Percentiles rank a stretch among this genome's conserved stretches.
Conservation (phyloP, 345 rosid genomes). For the Eucalyptus curtisii region DNA sequence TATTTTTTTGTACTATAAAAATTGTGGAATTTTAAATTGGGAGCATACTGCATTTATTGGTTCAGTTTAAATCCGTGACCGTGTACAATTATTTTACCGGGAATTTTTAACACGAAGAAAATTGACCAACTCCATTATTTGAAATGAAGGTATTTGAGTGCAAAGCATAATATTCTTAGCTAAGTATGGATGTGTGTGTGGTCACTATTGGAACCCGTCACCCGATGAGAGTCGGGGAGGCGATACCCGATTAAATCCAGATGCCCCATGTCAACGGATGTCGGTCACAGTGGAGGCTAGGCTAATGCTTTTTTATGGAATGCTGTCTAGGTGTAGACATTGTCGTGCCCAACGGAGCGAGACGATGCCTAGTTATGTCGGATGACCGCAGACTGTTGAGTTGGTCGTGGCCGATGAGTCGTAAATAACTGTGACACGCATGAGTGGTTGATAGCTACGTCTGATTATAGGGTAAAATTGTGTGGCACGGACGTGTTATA, state of each 20-base stretch:
- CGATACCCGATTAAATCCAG: accelerated
- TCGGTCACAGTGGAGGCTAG: accelerated
- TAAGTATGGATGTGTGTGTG: too few species aligned
- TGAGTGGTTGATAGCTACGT: accelerated
- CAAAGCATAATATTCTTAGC: too few species aligned
- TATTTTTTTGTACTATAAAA: too few species aligned
- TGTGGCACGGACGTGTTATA: too few species aligned
- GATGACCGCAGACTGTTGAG: accelerated
- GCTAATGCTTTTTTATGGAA: accelerated
- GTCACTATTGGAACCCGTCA: accelerated
- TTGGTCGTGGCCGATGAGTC: accelerated
- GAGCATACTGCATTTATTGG: accelerated
- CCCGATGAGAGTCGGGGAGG: accelerated
- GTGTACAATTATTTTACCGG: accelerated
- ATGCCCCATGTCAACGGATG: too few species aligned
- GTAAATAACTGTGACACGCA: accelerated
- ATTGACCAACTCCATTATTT: accelerated
- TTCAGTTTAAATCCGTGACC: accelerated
- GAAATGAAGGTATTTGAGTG: too few species aligned
- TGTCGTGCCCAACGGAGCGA: accelerated
- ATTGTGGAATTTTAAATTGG: too few species aligned
- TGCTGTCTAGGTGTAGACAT: accelerated
- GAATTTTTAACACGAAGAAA: too few species aligned
- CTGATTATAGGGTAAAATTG: too few species aligned
- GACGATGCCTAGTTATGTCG: accelerated